Evolutionary conservation across 768 basidiomycete genomes (phyloP).

Genomic region (Clavaria fumosa): DNA sequence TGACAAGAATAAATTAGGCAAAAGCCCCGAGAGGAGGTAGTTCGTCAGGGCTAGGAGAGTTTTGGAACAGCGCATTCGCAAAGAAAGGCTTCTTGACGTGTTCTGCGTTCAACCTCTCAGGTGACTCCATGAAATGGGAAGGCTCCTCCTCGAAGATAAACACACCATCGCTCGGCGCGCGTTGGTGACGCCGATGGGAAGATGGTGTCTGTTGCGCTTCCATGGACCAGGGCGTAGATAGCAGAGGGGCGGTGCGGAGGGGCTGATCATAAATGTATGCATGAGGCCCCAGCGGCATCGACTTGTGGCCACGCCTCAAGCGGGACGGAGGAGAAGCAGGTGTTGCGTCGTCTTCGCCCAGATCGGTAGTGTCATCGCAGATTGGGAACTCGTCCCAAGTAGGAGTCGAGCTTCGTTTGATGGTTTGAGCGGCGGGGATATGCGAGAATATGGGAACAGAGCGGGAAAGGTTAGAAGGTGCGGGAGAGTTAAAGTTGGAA

Average conservation of each 20-base stretch:
- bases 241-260: conserved; percentile 38
- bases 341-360: conserved; percentile 22
- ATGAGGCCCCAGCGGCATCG: conserved; percentile 9
- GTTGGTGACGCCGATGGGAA: conserved; percentile 24
- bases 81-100: conserved; percentile 31
- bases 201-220: conserved; percentile 8
- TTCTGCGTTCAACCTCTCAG: conserved; percentile 5
- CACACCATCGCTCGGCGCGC: conserved; percentile 58
- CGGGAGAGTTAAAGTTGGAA: conserved; percentile 7
- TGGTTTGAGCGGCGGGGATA: conserved; percentile 16
- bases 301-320: conserved; percentile 21
- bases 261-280: conserved; percentile 20
- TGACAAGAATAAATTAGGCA: conserved; percentile 1
- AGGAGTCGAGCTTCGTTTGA: conserved; percentile 20
- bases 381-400: conserved; percentile 37
- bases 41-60: conserved; percentile 73
- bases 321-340: conserved; percentile 44
- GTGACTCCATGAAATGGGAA: conserved; percentile 14
- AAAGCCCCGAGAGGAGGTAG: conserved; percentile 26
- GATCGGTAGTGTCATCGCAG: conserved; percentile 57
- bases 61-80: conserved; percentile 75
- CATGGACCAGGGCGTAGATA: conserved; percentile 22
- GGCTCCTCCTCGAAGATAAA: conserved; percentile 56
- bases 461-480: conserved; percentile 26
- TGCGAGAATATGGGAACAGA: conserved; percentile 36